phyloP scores from a whole-genome alignment of 345 rosid genomes.

The Excoecaria agallocha region DNA sequence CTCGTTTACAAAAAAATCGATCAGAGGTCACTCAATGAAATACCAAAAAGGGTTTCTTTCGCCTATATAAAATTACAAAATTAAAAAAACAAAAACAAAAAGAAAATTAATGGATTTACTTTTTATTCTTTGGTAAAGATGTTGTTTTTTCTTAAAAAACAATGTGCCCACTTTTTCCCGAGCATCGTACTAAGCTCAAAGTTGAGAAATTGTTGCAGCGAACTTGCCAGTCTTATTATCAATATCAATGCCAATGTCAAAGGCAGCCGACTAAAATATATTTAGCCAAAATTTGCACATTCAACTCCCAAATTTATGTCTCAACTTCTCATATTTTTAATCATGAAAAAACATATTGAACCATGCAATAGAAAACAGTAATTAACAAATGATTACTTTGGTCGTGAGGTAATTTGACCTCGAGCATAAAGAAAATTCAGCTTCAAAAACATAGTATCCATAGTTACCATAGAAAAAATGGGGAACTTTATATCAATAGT shows the following conservation, averaged over 20 bases:
- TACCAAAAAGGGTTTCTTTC: too few relatives aligned
- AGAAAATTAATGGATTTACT: too few relatives aligned
- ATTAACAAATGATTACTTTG: not conserved
- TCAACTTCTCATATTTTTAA: not conserved
- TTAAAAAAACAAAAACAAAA: too few relatives aligned
- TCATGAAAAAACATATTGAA: not conserved
- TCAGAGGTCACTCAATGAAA: too few relatives aligned
- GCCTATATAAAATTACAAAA: too few relatives aligned
- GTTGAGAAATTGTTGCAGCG: not conserved
- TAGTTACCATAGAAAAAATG: slow-evolving; percentile 68
- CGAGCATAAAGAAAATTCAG: not conserved
- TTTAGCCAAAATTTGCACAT: not conserved
- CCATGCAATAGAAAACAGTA: not conserved
- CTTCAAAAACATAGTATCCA: not conserved
- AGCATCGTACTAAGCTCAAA: not conserved
- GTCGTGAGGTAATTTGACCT: not conserved
- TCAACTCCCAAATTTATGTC: not conserved
- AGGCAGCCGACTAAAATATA: not conserved
- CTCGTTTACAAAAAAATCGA: not conserved
- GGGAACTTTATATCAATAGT: slow-evolving; percentile 57
- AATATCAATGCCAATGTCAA: not conserved
- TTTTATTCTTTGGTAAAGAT: too few relatives aligned
- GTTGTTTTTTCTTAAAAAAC: too few relatives aligned
- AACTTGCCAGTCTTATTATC: not conserved
- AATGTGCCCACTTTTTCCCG: too few relatives aligned